Evolutionary conservation across 805 yeast species (phyloP), one percentile per base, ranked within the genome.

Genomic region (Cyberlindnera bimundalis): DNA sequence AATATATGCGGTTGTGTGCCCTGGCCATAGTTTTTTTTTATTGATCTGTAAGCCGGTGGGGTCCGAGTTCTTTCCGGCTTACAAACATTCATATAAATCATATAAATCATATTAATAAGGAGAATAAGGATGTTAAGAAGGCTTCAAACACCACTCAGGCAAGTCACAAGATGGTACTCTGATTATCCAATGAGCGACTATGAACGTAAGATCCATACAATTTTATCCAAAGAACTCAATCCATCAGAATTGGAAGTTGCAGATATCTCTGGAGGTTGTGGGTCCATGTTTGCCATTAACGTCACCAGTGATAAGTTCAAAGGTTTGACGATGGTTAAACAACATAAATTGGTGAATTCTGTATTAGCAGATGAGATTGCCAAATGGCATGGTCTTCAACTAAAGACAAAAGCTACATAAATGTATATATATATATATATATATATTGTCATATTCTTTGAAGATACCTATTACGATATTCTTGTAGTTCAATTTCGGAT

Each of bases 241-340:
- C 97, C 99, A 2, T 60, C 65, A 23, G 64, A 62, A 26, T 65
- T 90, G 33, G 70, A 72, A 20, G 97, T 91, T 6, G 69, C 72
- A 48, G 98, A 91, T 59, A 79, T 91, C 8, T 81, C 93, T 20
- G 98, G 91, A 15, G 99, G 99, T 1, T 93, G 99, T 65, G 99
- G 99, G 1, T 89, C 97, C 6, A 93, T 93, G 99, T 93, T 88
- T 65, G 88, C 96, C 35, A 91, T 93, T 37, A 67, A 72, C 43
- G 76, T 93, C 14, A 84, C 80, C 33, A 80, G 93, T 39, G 71
- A 69, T 2, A 67, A 77, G 55, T 93, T 93, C 65, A 78, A 84
- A 52, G 96, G 96, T 0, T 58, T 86, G 32, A 68, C 86, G 2
- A 87, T 87, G 80, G 73, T 93, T 50, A 90, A 89, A 58, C 99